Evolutionary conservation across 1,284 basidiomycete genomes (phyloP).

Genomic region (Sanghuangporus weigelae): DNA sequence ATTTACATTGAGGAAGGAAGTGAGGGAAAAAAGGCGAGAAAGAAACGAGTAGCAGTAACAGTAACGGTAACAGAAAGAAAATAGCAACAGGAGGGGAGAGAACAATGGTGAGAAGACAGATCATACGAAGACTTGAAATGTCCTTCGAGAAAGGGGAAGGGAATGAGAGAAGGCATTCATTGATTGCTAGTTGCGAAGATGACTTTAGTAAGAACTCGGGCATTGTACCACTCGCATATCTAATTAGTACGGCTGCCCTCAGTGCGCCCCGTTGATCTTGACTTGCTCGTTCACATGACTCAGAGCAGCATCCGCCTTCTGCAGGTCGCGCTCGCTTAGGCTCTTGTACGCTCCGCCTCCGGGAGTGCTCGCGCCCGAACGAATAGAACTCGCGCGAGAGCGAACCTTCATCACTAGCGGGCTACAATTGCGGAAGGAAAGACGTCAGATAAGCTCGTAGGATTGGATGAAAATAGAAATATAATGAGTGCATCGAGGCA

Average conservation of each 20-base stretch:
- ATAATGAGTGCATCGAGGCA: slow-evolving; percentile 16
- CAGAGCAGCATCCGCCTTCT: slow-evolving; percentile 79
- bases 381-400: slow-evolving; percentile 78
- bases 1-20: no score
- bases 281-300: slow-evolving; percentile 41
- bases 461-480: not conserved
- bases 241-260: not conserved
- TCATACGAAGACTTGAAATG: no score
- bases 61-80: no score
- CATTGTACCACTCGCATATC: not conserved
- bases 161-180: no score
- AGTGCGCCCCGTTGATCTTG: slow-evolving; percentile 25
- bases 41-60: no score
- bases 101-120: no score
- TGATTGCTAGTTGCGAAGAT: not conserved
- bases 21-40: no score
- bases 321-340: slow-evolving; percentile 80
- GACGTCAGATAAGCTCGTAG: not conserved
- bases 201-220: not conserved
- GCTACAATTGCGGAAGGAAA: slow-evolving; percentile 35
- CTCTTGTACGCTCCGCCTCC: slow-evolving; percentile 73
- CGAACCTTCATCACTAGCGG: slow-evolving; percentile 89
- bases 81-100: no score
- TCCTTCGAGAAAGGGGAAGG: no score
- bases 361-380: slow-evolving; percentile 86